Evolutionary conservation across 2,329 filamentous ascomycete species (phyloP), one percentile per base, ranked within the genome.

Genomic region (Chrysosporium keratinophilum): DNA sequence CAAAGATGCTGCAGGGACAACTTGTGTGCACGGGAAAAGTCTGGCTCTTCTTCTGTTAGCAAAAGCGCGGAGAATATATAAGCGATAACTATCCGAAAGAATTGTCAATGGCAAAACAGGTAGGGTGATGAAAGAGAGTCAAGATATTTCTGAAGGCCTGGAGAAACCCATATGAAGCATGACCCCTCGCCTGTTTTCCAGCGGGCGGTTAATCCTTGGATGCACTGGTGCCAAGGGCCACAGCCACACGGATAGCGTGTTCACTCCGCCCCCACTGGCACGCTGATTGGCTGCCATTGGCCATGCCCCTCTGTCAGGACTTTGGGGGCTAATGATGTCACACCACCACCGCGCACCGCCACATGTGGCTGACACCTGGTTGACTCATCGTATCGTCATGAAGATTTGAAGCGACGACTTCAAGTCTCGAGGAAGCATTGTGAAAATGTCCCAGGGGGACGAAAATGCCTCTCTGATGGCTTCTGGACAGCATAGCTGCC

Each of bases 361-460:
- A 52, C 50, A 52, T 47, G 51, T 54, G 51, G 51, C 50, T 28
- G 20, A 20, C 3, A 19, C 14, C 3, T 41, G 39, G 37, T 14
- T 41, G 39, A 45, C 20, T 33, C 42, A 23, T 43, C 41, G 17
- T 23, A 28, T 19, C 17, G 5, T 20, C 20, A 34, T 39, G 11
- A 14, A 31, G 15, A 35, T 45, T 10, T 14, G 4, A n/a, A n/a
- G 37, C 37, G 15, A 17, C 37, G 15, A 40, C 12, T 14, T 40
- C 12, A 14, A 4, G 12, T 14, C 12, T 40, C 12, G 37, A 4
- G 15, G 12, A 40, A 17, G 37, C 12, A 4, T 40, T 17, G 7
- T 28, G 23, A 28, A 28, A 28, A 28, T 28, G 7, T 28, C 23
- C 7, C 23, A 28, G 7, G 23, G 3, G 7, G 23, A 28, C 23